Percentiles rank a stretch among this genome's conserved stretches.
These are phyloP conservation scores for Pugionium cornutum DNA, from an alignment of 345 rosid genomes.

Conservation along the genomic window DNA sequence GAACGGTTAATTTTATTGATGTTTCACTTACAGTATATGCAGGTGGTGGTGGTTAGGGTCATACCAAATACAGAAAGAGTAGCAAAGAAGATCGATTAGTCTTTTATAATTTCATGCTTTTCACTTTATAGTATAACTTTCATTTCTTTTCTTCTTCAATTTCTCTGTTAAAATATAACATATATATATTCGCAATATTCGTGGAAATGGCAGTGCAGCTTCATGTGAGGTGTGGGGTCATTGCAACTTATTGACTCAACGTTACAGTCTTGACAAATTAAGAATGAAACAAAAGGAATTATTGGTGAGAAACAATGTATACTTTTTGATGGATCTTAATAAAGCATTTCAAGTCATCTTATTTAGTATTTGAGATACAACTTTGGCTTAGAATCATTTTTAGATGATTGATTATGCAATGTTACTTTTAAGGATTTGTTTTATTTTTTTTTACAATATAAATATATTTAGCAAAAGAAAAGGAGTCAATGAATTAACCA, in stretches of 20 bases:
- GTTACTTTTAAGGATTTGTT: too few relatives aligned
- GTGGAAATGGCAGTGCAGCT: slow-evolving; percentile 33
- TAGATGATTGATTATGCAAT: too few relatives aligned
- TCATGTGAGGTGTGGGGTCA: slow-evolving; percentile 43
- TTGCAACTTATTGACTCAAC: slow-evolving; percentile 22
- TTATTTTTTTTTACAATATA: too few relatives aligned
- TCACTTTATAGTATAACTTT: slow-evolving; percentile 22
- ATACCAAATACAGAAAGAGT: slow-evolving; percentile 36
- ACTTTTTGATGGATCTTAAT: too few relatives aligned
- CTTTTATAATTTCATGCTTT: slow-evolving; percentile 32
- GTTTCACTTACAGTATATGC: too few relatives aligned
- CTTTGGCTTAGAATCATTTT: too few relatives aligned
- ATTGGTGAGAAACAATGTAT: too few relatives aligned
- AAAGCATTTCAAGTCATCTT: too few relatives aligned
- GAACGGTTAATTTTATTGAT: too few relatives aligned
- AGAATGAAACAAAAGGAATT: background rate
- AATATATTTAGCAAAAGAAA: too few relatives aligned
- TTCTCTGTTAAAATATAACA: background rate
- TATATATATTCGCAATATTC: slow-evolving; percentile 12
- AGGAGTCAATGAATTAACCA: too few relatives aligned
- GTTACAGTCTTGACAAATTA: slow-evolving; percentile 16
- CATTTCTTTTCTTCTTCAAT: background rate
- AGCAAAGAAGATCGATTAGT: background rate
- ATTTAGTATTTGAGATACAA: too few relatives aligned
- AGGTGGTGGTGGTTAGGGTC: slow-evolving; percentile 31